Evolutionary conservation across 2,329 filamentous ascomycete species (phyloP).

Genomic region (Ophiostoma populinum): DNA sequence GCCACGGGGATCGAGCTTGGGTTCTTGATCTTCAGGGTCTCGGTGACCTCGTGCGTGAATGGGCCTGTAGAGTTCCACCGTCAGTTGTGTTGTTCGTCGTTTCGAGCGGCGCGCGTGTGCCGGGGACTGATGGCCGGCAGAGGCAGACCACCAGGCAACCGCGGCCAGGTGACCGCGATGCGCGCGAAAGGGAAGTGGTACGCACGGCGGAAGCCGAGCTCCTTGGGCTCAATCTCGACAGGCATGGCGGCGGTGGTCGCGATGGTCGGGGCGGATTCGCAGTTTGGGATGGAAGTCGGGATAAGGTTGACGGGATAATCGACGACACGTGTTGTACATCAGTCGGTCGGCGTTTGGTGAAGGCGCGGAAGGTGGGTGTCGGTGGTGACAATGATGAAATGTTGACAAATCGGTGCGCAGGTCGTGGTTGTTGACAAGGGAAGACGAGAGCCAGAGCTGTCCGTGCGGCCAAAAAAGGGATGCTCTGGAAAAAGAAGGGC

Average conservation of each 20-base stretch:
- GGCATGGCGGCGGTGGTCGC: constrained; percentile 57
- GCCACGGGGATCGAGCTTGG: constrained; percentile 43
- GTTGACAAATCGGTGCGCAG: too few relatives aligned
- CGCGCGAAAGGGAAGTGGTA: too few relatives aligned
- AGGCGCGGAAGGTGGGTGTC: too few relatives aligned
- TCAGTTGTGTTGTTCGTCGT: not conserved
- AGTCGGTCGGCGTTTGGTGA: too few relatives aligned
- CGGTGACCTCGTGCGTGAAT: constrained; percentile 48
- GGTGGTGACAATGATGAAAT: too few relatives aligned
- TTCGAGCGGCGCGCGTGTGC: too few relatives aligned
- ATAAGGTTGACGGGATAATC: not conserved
- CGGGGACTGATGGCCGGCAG: too few relatives aligned
- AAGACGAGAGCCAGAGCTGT: not conserved
- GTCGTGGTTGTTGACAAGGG: not conserved
- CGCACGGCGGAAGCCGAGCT: constrained; percentile 88
- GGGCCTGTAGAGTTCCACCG: constrained; percentile 30
- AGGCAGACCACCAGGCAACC: too few relatives aligned
- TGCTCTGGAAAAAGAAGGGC: not conserved
- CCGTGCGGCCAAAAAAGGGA: not conserved
- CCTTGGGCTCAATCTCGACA: constrained; percentile 77
- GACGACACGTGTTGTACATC: too few relatives aligned
- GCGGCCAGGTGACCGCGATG: too few relatives aligned
- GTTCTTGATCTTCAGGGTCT: constrained; percentile 48
- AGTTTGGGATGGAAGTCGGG: not conserved
- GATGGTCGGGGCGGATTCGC: too few relatives aligned